Evolutionary conservation across 192 early-diverging fungal genomes (phyloP), one percentile per base, ranked within the genome.

Genomic region (Coemansia sp.): DNA sequence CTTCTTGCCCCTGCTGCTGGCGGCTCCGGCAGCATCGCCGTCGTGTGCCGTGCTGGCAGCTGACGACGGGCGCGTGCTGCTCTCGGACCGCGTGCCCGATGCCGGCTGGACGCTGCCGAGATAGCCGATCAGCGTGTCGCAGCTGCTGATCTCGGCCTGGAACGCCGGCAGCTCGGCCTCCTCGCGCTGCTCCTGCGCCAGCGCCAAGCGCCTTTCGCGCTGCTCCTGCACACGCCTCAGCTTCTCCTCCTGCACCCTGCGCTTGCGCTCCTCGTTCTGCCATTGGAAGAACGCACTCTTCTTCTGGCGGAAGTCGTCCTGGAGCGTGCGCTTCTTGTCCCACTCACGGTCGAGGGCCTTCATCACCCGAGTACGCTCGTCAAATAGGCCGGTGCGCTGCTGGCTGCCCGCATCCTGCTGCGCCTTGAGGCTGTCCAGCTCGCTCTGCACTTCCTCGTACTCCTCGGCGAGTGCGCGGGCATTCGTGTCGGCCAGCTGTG

Each of bases 111-210:
- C 53, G 45, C 64, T 56, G 40, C 56, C 73, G 46, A 96, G 78
- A 57, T 87, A 87, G 22, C 75, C 70, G 52, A 92, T 82, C 38
- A 97, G 72, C 41, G 80, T 81, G 45, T 85, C 83, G 78, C 91
- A 94, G 38, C 75, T 79, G 63, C 75, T 56, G 55, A 97, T 94
- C 64, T 97, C 94, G 57, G 78, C 77, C 38, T 81, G 72, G 75
- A 82, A 97, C 5, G 94, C 92, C 23, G 90, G 90, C 21, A 89
- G 69, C 44, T 90, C 84, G 29, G 94, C 94, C 37, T 83, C 72
- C 54, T 94, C 94, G 35, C 81, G 83, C 63, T 91, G 87, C 47
- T 81, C 67, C 59, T 85, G 77, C 10, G 86, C 87, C 35, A 80
- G 58, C 30, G 71, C 81, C 44, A 80, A 52, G n/a, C 85, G 80